phyloP scores from a whole-genome alignment of 2,329 filamentous ascomycete species.

The Pezicula radicicola region DNA sequence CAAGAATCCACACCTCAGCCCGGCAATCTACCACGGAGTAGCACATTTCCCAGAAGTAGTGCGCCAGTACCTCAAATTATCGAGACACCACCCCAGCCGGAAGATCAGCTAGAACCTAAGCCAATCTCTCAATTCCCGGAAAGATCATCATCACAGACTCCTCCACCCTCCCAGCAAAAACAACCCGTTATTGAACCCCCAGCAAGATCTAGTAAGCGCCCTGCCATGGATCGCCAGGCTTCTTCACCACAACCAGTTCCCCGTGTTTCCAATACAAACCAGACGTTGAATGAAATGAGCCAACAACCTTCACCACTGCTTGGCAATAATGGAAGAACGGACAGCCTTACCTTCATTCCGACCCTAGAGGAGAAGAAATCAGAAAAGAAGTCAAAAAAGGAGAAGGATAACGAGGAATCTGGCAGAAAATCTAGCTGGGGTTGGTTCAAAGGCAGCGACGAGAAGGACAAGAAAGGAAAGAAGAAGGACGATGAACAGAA shows the following conservation, averaged over 20 bases:
- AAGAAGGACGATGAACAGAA: constrained; percentile 56
- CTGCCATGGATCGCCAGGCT: constrained; percentile 30
- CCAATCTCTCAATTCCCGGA: constrained; percentile 42
- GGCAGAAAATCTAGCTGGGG: constrained; percentile 79
- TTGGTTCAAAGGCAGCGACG: constrained; percentile 75
- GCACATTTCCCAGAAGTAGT: constrained; percentile 23
- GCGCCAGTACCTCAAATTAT: constrained; percentile 54
- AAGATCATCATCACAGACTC: constrained; percentile 51
- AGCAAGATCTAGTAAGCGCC: constrained; percentile 42
- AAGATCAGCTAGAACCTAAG: constrained; percentile 14
- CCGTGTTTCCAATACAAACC: constrained; percentile 9
- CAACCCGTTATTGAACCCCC: constrained; percentile 41
- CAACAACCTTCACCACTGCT: constrained; percentile 66
- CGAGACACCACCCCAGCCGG: constrained; percentile 55
- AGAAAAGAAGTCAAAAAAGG: constrained; percentile 75
- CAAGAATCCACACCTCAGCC: constrained; percentile 6
- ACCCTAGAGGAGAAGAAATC: constrained; percentile 73
- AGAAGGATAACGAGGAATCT: constrained; percentile 59
- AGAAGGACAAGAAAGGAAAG: constrained; percentile 70
- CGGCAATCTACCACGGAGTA: constrained; percentile 28
- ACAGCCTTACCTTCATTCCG: constrained; percentile 77
- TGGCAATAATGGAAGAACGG: constrained; percentile 68
- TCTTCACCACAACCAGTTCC: constrained; percentile 21
- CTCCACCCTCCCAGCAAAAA: constrained; percentile 12
- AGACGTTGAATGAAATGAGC: constrained; percentile 54